phyloP scores from a whole-genome alignment of 1,139 yeast genomes.

The Pichia terricola region DNA sequence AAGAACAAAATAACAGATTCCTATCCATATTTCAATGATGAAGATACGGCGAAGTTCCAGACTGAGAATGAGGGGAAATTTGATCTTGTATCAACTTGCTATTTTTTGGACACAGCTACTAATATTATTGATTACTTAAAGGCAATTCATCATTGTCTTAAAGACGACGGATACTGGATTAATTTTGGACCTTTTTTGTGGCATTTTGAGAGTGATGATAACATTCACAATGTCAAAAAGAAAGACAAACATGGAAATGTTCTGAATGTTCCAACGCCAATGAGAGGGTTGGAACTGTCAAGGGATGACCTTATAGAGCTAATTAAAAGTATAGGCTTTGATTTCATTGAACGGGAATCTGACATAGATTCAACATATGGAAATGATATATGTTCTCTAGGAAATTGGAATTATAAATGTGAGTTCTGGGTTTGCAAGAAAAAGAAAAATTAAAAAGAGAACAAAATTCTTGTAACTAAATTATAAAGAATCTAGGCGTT shows the following conservation, averaged over 20 bases:
- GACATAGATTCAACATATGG: slow-evolving; percentile 47
- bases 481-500: slow-evolving; percentile 3
- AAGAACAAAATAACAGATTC: slow-evolving; percentile 28
- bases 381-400: slow-evolving; percentile 42
- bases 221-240: slow-evolving; percentile 20
- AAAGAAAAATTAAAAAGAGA: not conserved
- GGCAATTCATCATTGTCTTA: slow-evolving; percentile 44
- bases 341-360: slow-evolving; percentile 35
- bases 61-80: slow-evolving; percentile 30
- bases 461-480: not conserved
- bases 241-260: slow-evolving; percentile 24
- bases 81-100: slow-evolving; percentile 59
- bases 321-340: slow-evolving; percentile 45
- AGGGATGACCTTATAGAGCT: slow-evolving; percentile 48
- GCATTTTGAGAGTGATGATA: slow-evolving; percentile 64
- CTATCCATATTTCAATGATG: slow-evolving; percentile 28
- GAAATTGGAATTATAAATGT: slow-evolving; percentile 52
- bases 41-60: slow-evolving; percentile 35
- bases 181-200: slow-evolving; percentile 81
- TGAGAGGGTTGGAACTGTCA: slow-evolving; percentile 56
- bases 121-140: slow-evolving; percentile 63
- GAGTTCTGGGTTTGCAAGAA: slow-evolving; percentile 63
- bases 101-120: slow-evolving; percentile 72
- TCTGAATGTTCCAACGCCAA: slow-evolving; percentile 27
- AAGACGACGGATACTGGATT: slow-evolving; percentile 59